Base-by-base conservation (phyloP, 2,329 filamentous ascomycete species). In the Clonostachys rhizophaga region DNA sequence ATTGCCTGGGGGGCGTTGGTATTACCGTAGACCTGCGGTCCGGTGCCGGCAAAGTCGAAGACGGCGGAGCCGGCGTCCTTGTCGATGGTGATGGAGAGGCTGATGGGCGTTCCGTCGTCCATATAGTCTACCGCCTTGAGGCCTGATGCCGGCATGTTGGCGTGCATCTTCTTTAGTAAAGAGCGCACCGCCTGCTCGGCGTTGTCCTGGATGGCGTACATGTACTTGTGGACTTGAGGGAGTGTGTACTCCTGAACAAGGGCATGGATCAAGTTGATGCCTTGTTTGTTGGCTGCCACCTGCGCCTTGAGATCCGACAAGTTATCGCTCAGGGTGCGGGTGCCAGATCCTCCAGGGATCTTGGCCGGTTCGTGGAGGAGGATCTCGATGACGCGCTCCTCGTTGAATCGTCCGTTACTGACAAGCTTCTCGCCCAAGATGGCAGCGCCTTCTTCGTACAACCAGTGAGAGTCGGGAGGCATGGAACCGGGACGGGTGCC, bases 251-350 rank as follows among this genome's bases (percentile, higher is more conserved):
- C 89, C 16, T 80, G 76, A 53, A 94, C 91, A 2, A 94, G 70
- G 0, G 78, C 75, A 44, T 78, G 79, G 53, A 94, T 94, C 18
- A 91, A 69, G 43, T 81, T 81, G 53, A 92, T 94, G 6, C 89
- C 89, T 54, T 91, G 90, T 53, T 90, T 85, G 58, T 95, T 95
- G 4, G 89, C 87, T 0, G 89, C 89, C 3, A 94, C 84, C 58
- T 92, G 88, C 0, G 90, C 90, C 64, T 91, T 91, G 17, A 95
- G 73, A 59, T 95, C 90, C 42, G 90, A 91, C 52, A 95, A 74
- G 57, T 95, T 95, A 63, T 95, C 90, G 6, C 79, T 84, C 1
- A 94, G 70, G 58, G 87, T 91, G 17, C 89, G 72, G 2, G 64
- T 61, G 0, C 89, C 88, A 1, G 81, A 83, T 33, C 58, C 60